Conservation (phyloP, 2,329 filamentous ascomycete genomes). For the Helotiales sp. region DNA sequence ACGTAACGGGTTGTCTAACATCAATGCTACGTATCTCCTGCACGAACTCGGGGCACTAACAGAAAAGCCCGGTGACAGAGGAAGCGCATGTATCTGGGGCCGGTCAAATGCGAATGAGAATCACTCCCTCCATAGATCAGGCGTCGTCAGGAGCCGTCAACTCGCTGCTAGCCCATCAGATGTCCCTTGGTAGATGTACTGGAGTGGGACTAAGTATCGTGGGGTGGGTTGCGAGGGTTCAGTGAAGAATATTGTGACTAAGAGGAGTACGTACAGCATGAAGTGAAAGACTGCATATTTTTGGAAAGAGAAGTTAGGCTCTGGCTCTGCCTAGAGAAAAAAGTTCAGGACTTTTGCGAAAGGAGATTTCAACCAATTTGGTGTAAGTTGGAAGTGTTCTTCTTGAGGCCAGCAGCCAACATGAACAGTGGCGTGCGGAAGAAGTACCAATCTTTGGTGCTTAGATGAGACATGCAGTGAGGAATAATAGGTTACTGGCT, state of each 20-base stretch:
- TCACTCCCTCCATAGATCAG: no score
- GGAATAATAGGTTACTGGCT: conserved; percentile 23
- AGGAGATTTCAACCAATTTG: conserved; percentile 27
- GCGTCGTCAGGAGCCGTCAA: background rate
- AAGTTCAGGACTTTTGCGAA: conserved; percentile 27
- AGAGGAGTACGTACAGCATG: background rate
- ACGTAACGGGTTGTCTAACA: background rate
- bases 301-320: conserved; percentile 25
- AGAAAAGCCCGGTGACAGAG: background rate
- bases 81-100: background rate
- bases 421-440: conserved; percentile 22
- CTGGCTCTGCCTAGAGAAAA: conserved; percentile 25
- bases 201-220: background rate
- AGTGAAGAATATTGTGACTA: background rate
- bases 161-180: conserved; percentile 10
- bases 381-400: background rate
- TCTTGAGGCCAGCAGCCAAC: background rate
- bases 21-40: background rate
- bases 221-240: background rate
- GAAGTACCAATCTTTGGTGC: conserved; percentile 26
- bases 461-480: conserved; percentile 23
- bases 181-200: background rate
- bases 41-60: conserved; percentile 8
- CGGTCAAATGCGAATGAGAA: no score
- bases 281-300: background rate